phyloP scores from a whole-genome alignment of 129 eudicot genomes.

The Arctium minus region DNA sequence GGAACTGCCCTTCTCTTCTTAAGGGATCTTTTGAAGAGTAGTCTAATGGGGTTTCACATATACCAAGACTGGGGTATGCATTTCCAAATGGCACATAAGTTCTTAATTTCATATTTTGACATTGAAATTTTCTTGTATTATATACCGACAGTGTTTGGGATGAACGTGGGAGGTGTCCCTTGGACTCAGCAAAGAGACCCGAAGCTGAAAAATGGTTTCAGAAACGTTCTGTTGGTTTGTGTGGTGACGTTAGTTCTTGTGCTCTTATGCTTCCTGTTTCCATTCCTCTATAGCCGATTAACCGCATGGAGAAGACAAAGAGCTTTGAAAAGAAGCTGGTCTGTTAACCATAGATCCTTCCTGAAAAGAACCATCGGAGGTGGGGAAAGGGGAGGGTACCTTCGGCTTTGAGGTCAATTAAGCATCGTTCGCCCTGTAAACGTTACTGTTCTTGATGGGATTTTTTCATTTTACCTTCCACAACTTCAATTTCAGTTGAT shows the following conservation, averaged over 20 bases:
- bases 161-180: conserved; percentile 96
- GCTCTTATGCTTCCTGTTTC: conserved; percentile 62
- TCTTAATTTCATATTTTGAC: not conserved
- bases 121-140: not conserved
- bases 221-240: conserved; percentile 65
- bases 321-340: conserved; percentile 44
- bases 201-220: conserved; percentile 55
- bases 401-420: conserved; percentile 38
- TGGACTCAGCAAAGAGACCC: conserved; percentile 76
- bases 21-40: too few relatives aligned
- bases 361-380: conserved; percentile 27
- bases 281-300: conserved; percentile 44
- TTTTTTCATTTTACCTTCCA: not conserved
- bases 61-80: too few relatives aligned
- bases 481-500: not conserved
- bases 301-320: conserved; percentile 55
- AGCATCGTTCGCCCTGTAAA: not conserved
- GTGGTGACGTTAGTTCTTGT: conserved; percentile 39
- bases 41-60: not conserved
- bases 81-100: not conserved
- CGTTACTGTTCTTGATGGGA: not conserved
- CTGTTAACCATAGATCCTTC: conserved; percentile 50
- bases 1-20: too few relatives aligned
- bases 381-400: conserved; percentile 52
- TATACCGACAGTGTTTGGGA: conserved; percentile 5